A percentile compares a stretch with the other conserved stretches of the same genome.
Evolutionary conservation across 164 flowering plant species (phyloP).

Genomic region (Vitis rotundifolia): DNA sequence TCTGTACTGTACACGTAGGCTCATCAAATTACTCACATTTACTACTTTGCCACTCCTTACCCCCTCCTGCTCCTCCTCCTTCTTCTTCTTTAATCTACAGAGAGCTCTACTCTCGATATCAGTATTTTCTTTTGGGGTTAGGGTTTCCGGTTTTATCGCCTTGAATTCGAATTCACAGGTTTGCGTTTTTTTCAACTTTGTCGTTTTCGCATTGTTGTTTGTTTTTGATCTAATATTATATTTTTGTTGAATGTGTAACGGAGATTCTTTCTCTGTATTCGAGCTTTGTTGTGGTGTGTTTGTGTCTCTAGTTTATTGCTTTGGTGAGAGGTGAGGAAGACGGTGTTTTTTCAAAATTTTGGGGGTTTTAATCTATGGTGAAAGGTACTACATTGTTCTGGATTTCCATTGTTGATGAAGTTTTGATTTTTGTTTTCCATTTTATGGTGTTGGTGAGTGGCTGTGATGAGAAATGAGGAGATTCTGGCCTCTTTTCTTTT

Average conservation of each 20-base stretch:
- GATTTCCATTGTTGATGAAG: neutral
- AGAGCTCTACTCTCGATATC: slow-evolving; percentile 9
- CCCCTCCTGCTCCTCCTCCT: neutral
- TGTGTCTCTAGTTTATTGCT: neutral
- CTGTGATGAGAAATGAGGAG: neutral
- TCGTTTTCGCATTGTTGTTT: neutral
- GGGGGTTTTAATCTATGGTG: neutral
- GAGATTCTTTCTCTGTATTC: neutral
- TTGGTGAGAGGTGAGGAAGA: neutral
- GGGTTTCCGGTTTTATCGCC: too few species aligned
- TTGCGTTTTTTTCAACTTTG: too few species aligned
- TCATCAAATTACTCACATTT: slow-evolving; percentile 25
- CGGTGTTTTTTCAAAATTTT: neutral
- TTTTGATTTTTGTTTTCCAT: neutral
- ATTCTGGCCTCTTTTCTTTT: neutral
- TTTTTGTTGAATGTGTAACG: neutral
- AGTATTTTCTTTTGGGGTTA: slow-evolving; percentile 7
- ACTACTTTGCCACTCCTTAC: slow-evolving; percentile 25
- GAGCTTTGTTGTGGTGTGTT: neutral
- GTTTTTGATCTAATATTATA: neutral
- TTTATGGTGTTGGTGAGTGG: neutral
- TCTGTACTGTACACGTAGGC: neutral
- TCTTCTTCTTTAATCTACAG: neutral
- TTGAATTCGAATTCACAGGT: too few species aligned
- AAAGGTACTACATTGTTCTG: neutral